Evolutionary conservation across 2,329 filamentous ascomycete genomes (phyloP), one percentile per base, ranked within the genome.

Genomic region (Talaromyces sp.): DNA sequence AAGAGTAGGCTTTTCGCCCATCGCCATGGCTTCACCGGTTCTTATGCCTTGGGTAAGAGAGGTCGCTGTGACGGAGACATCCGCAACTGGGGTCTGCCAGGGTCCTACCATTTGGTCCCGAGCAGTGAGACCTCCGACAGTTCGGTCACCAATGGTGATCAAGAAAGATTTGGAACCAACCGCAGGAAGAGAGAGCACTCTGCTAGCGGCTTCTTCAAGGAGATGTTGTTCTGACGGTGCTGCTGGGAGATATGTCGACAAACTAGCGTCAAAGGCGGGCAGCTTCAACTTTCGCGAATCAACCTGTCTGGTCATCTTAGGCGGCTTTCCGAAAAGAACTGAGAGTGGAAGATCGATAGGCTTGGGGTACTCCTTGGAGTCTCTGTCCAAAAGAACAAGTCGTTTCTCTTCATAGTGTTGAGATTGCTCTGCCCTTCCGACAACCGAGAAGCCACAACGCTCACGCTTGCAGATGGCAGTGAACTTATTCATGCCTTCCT

Each of bases 111-210:
- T 93, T 78, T 98, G 95, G 74, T 98, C 95, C 68, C 93, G 87
- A 10, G 90, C 88, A 8, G 92, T 93, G 65, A 98, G 84, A 60
- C 94, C 95, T 69, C 94, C 94, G 35, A 98, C 93, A 33, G 90
- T 92, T 68, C 95, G 87, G 77, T 98, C 95, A 59, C 91, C 93
- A 70, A 98, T 99, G 1, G 95, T 98, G 73, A 99, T 97, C 43
- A 99, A 84, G 82, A 98, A 99, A 24, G 90, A 93, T 80, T 98
- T 98, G 24, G 93, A 97, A n/a, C 93, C 94, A 24, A 98, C 95
- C 1, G 93, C 87, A 22, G 95, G 94, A 61, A 98, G 83, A 59
- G 87, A 87, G 63, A 98, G 87, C 2, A 98, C 92, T 67, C 92
- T 84, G 70, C 92, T 87, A 0, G 92, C 87, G 16, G 94, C 93